phyloP scores from a whole-genome alignment of 2,329 filamentous ascomycete genomes.

The Aureobasidium sp. region DNA sequence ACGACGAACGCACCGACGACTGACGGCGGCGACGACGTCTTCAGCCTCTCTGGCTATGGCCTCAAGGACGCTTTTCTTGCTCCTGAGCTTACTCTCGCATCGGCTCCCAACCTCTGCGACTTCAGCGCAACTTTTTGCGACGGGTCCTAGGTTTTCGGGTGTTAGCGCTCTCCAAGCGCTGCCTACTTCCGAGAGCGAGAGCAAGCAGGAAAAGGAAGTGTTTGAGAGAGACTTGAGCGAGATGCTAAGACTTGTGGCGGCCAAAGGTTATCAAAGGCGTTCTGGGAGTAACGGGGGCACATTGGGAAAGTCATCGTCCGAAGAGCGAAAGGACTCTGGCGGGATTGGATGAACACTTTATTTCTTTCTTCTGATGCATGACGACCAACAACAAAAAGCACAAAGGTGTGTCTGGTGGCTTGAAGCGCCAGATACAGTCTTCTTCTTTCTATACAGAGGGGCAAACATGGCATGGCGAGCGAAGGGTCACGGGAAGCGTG shows the following conservation, averaged over 20 bases:
- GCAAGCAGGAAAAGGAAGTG: constrained; percentile 5
- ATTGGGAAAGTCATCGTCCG: constrained; percentile 5
- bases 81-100: constrained; percentile 13
- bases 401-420: neutral
- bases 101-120: constrained; percentile 15
- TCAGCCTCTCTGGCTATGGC: constrained; percentile 8
- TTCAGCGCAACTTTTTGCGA: constrained; percentile 17
- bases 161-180: constrained; percentile 17
- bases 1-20: constrained; percentile 7
- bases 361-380: constrained; percentile 5
- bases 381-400: constrained; percentile 12
- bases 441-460: neutral
- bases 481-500: neutral
- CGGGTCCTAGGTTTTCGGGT: constrained; percentile 14
- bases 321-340: constrained; percentile 10
- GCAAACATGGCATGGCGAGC: neutral
- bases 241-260: neutral
- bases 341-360: constrained; percentile 9
- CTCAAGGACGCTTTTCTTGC: constrained; percentile 12
- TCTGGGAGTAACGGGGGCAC: constrained; percentile 10
- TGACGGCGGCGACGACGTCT: constrained; percentile 1
- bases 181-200: constrained; percentile 8
- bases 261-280: constrained; percentile 8
- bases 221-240: neutral
- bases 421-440: neutral